Conservation (phyloP, 148 eudicot genomes). For the Pouteria glomerata region DNA sequence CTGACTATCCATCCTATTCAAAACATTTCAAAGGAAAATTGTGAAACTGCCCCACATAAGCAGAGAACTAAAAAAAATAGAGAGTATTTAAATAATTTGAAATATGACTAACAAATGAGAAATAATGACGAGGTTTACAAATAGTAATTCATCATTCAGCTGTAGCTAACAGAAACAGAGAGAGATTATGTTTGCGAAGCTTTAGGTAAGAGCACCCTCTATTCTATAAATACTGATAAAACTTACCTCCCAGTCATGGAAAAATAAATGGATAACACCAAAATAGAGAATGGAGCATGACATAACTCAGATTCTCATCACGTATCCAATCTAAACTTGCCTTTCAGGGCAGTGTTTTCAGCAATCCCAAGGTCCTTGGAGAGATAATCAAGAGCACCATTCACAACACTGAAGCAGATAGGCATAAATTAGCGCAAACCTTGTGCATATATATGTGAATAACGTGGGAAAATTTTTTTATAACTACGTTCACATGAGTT, state of each 20-base stretch:
- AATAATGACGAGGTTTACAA: background rate
- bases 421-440: background rate
- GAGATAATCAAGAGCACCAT: constrained; percentile 90
- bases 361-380: constrained; percentile 85
- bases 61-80: background rate
- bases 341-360: constrained; percentile 85
- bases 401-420: constrained; percentile 71
- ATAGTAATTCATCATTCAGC: background rate
- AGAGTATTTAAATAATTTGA: background rate
- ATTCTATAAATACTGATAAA: background rate
- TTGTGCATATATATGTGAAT: background rate
- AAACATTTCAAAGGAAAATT: constrained; percentile 1
- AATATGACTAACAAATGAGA: background rate
- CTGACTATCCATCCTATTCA: constrained; percentile 91
- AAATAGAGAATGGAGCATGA: background rate
- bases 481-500: background rate
- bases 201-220: background rate
- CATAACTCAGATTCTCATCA: background rate
- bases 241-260: background rate
- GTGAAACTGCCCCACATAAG: background rate
- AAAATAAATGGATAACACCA: background rate
- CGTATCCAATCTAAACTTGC: constrained; percentile 38
- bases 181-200: background rate
- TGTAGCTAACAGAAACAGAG: background rate
- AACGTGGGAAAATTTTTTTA: background rate